Base-by-base conservation (phyloP, 208 protist genomes). In the Trypanosoma cruzi region DNA sequence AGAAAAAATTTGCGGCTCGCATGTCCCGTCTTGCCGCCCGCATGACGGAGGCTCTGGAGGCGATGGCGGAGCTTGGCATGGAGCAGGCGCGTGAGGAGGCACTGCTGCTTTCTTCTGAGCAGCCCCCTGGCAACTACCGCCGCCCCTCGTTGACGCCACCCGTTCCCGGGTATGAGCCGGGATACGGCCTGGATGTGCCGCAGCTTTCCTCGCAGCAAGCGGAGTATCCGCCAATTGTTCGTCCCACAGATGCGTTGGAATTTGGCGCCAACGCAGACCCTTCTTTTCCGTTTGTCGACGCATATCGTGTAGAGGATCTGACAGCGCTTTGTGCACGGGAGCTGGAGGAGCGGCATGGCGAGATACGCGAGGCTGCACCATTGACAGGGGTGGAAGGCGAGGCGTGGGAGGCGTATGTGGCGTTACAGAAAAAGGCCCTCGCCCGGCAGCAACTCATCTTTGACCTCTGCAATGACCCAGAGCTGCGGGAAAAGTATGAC, bases 301-400 rank as follows among this genome's bases (percentile, higher is more conserved):
- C 77, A 1, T 78, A 90, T 49, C 64, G 71, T 29, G 70, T 96
- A 20, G 86, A 84, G 44, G 85, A 92, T 61, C 72, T 94, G 22
- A 81, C 86, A 5, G 65, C 53, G 56, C 24, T 50, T 32, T 79
- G 76, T 49, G 46, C 37, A 50, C 63, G 56, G n/a, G 34, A 70
- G 40, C 79, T 93, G 53, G 82, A 89, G 68, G 71, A 66, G 55
- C 70, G 83, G 54, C 87, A 89, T 62, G 88, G 85, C 10, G 78
- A 73, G 34, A 64, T 94, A 37, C 88, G 92, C 11, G 80, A 82
- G 69, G 77, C 86, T 1, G 82, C 81, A 0, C 92, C 88, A 14
- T 29, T 89, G 20, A 95, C 92, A 0, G 92, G 92, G 0, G 85
- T 93, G 37, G 89, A 95, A 60, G 92, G 92, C 1, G 89, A 96